These are phyloP conservation scores for Trypanosoma avium DNA, from an alignment of 208 protist species.

Conservation along the genomic window DNA sequence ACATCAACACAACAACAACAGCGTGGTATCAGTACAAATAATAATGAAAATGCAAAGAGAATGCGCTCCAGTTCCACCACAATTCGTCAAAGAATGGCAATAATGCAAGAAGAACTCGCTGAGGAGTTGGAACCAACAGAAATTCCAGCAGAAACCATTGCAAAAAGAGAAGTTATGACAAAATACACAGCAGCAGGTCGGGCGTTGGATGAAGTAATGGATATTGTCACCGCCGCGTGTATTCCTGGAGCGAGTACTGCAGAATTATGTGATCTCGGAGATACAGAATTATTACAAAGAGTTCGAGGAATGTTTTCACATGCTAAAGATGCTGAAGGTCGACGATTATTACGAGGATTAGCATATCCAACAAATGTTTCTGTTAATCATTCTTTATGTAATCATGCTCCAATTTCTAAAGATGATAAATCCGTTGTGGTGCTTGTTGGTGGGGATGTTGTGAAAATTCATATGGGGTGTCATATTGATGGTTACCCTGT, in stretches of 20 bases:
- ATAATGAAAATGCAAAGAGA: too few relatives aligned
- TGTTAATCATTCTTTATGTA: conserved; percentile 96
- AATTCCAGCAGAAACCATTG: conserved; percentile 73
- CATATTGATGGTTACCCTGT: conserved; percentile 98
- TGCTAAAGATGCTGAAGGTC: conserved; percentile 59
- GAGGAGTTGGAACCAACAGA: conserved; percentile 70
- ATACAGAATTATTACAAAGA: conserved; percentile 45
- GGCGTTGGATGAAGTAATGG: conserved; percentile 92
- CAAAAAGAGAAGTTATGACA: conserved; percentile 90
- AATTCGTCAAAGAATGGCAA: conserved; percentile 52
- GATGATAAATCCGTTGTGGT: conserved; percentile 72
- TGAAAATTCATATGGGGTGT: conserved; percentile 97
- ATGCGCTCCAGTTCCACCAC: conserved; percentile 33
- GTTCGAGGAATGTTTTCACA: conserved; percentile 68
- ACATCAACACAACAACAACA: neutral
- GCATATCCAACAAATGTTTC: conserved; percentile 98
- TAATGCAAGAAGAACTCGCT: conserved; percentile 54
- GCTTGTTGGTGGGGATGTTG: conserved; percentile 91
- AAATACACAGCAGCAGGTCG: conserved; percentile 94
- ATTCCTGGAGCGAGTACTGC: conserved; percentile 78
- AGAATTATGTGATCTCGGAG: conserved; percentile 67
- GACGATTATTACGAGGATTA: conserved; percentile 84
- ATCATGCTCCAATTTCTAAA: conserved; percentile 93
- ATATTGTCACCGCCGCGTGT: conserved; percentile 58
- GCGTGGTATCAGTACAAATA: conserved; percentile 4